Evolutionary conservation across 257 asterid species (phyloP), one percentile per base, ranked within the genome.

Genomic region (Gentiana macrophylla): DNA sequence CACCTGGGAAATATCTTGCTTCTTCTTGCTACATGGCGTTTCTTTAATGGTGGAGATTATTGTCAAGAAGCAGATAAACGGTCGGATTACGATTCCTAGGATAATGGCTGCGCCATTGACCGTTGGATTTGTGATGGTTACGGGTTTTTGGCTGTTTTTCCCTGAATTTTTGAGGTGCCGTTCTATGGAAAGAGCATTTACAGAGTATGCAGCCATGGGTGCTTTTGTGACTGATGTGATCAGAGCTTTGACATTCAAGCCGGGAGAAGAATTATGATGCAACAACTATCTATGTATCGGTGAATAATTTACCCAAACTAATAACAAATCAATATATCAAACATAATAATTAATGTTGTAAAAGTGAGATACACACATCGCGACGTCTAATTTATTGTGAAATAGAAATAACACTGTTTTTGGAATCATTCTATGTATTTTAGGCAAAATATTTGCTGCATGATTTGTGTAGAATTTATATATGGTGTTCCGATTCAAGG

Each of bases 21-120:
- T 75, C 53, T 72, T 79, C 63, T 1, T 72, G 75, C 69, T 75
- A 0, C 82, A 72, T 35, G 82, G 82, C 1, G 74, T 51, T 35
- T 62, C 70, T n/a, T 60, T 79, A 45, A 57, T 36, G 45, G 37
- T 60, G 1, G 80, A 75, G 70, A 73, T 72, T 15, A 72, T 61
- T 44, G 4, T 44, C 4, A 75, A 72, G 65, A 79, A 72, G 37
- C 12, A 2, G 34, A 15, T 13, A 6, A 32, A 44, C 41, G 72
- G 67, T 3, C 35, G 35, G 8, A 51, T 50, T 15, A 6, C 45
- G 32, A 33, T 12, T 47, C 67, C 67, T 6, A 10, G 67, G 58
- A 46, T 65, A 24, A 32, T 65, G 1, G 35, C 70, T 2, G 54
- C 65, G 0, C 70, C 60, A 3, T 8, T 11, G 60, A 52, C 60